These are phyloP conservation scores for Phytophthora crassamura DNA, from an alignment of 352 stramenopile species.

Conservation along the genomic window DNA sequence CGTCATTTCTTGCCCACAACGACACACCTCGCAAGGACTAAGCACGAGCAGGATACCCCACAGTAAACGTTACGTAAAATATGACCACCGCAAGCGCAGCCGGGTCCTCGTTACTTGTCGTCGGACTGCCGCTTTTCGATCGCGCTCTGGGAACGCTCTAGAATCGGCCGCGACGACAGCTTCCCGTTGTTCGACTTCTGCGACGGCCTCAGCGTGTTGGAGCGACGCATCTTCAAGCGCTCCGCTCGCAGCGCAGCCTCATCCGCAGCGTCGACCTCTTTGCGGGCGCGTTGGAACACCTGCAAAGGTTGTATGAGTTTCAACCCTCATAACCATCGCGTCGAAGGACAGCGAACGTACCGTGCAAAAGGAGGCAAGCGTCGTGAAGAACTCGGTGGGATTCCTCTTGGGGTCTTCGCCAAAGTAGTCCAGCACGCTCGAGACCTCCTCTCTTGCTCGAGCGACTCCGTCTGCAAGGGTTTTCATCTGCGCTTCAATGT, in stretches of 20 bases:
- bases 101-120: constrained; percentile 21
- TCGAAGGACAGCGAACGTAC: constrained; percentile 19
- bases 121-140: constrained; percentile 28
- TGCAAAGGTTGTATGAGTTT: constrained; percentile 17
- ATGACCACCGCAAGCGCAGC: constrained; percentile 27
- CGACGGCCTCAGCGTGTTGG: constrained; percentile 24
- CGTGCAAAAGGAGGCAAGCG: constrained; percentile 81
- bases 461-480: constrained; percentile 46
- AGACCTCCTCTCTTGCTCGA: constrained; percentile 58
- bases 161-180: constrained; percentile 30
- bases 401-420: constrained; percentile 82
- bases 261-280: constrained; percentile 75
- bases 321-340: neutral
- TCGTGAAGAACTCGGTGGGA: constrained; percentile 80
- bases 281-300: constrained; percentile 70
- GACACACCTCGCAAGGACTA: neutral
- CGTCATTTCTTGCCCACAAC: constrained; percentile 4
- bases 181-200: constrained; percentile 33
- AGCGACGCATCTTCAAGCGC: constrained; percentile 63
- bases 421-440: constrained; percentile 87
- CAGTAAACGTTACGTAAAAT: constrained; percentile 43
- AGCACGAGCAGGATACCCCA: constrained; percentile 12
- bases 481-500: constrained; percentile 60
- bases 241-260: constrained; percentile 63
- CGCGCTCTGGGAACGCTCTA: constrained; percentile 39